Percentiles rank a stretch among this genome's conserved stretches.
These are phyloP conservation scores for Straminergon stramineum DNA, from an alignment of 225 moss, liverwort and hornwort species.

Conservation along the genomic window DNA sequence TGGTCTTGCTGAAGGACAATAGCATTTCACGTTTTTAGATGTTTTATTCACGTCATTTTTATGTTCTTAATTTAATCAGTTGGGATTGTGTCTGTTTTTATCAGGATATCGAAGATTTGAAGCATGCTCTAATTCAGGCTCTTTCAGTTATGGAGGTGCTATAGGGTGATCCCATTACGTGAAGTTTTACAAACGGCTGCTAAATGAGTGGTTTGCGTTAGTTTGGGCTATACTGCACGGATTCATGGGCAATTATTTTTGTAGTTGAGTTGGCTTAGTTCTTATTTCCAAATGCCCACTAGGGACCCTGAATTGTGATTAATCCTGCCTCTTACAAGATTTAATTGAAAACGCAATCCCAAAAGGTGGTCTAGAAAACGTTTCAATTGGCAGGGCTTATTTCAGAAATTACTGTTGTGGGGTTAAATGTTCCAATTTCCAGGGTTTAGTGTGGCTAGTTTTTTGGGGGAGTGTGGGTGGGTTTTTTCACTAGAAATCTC, in stretches of 20 bases:
- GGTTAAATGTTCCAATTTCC: not conserved
- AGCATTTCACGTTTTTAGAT: not conserved
- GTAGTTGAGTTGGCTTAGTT: not conserved
- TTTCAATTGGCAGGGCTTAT: not conserved
- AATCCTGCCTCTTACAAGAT: not conserved
- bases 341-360: not conserved
- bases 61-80: not conserved
- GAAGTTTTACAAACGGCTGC: not conserved
- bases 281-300: not conserved
- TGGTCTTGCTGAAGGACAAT: not conserved
- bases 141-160: conserved; percentile 71
- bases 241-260: not conserved
- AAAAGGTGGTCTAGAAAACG: not conserved
- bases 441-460: not conserved
- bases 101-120: conserved; percentile 81
- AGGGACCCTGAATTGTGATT: not conserved
- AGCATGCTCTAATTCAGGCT: conserved; percentile 49
- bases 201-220: not conserved
- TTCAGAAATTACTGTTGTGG: not conserved
- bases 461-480: too few relatives aligned
- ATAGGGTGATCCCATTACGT: not conserved
- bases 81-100: not conserved
- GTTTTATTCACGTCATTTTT: not conserved
- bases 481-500: not conserved
- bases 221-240: not conserved